Percentiles rank a stretch among this genome's conserved stretches.
phyloP scores from a whole-genome alignment of 306 rosid species.

The Datisca glomerata region DNA sequence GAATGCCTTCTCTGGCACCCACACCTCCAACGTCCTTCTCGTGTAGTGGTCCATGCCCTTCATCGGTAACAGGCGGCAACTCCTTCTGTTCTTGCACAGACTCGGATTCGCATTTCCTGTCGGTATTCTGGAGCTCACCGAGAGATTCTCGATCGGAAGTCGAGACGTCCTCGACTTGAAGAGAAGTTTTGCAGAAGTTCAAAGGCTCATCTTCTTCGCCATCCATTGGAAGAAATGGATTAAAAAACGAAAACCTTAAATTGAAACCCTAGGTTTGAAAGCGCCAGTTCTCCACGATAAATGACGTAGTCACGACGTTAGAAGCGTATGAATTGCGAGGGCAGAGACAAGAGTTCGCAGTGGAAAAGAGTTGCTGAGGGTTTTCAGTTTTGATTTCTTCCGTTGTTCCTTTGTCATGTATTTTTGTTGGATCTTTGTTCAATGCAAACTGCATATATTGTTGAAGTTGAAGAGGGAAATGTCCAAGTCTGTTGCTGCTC shows the following conservation, averaged over 20 bases:
- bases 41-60: too few species aligned
- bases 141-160: slow-evolving; percentile 7
- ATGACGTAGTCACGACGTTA: too few species aligned
- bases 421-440: not conserved
- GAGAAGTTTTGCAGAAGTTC: slow-evolving; percentile 8
- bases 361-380: not conserved
- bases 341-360: not conserved
- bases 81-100: slow-evolving; percentile 5
- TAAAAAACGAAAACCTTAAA: slow-evolving; percentile 6
- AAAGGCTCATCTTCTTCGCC: slow-evolving; percentile 43
- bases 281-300: not conserved
- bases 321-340: not conserved
- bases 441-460: too few species aligned
- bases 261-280: slow-evolving; percentile 45
- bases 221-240: slow-evolving; percentile 26
- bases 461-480: too few species aligned
- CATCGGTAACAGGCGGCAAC: not conserved
- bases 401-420: not conserved
- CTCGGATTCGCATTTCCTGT: slow-evolving; percentile 22
- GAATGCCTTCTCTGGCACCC: slow-evolving; percentile 5
- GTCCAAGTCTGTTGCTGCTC: too few species aligned
- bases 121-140: slow-evolving; percentile 7
- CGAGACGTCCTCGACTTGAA: slow-evolving; percentile 8
- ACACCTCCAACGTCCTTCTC: slow-evolving; percentile 1
- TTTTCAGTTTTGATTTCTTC: not conserved